Evolutionary conservation across 106 monocot genomes (phyloP).

Genomic region (Triglochin maritima): DNA sequence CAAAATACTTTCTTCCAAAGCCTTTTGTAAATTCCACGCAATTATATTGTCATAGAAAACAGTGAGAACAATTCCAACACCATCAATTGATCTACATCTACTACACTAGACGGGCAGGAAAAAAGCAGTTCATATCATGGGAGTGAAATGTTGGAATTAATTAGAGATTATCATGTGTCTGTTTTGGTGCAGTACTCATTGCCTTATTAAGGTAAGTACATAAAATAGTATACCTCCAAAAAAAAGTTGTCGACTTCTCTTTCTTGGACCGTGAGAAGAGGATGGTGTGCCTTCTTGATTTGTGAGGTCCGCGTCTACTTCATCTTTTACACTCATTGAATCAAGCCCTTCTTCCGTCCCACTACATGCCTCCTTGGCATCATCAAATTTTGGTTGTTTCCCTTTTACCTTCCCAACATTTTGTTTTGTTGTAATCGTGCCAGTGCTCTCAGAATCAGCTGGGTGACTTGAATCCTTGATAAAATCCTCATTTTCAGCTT

Average conservation of each 20-base stretch:
- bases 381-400: conserved; percentile 46
- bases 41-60: too few relatives aligned
- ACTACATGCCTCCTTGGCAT: conserved; percentile 94
- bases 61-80: too few relatives aligned
- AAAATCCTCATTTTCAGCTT: conserved; percentile 93
- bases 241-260: conserved; percentile 61
- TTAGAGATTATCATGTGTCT: too few relatives aligned
- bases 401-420: conserved; percentile 35
- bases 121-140: too few relatives aligned
- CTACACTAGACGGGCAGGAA: too few relatives aligned
- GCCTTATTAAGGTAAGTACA: too few relatives aligned
- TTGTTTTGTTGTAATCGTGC: conserved; percentile 19
- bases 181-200: too few relatives aligned
- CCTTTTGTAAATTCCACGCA: too few relatives aligned
- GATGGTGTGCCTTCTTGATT: conserved; percentile 20
- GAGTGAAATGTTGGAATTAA: too few relatives aligned
- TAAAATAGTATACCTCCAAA: conserved; percentile 35
- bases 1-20: too few relatives aligned
- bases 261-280: conserved; percentile 35
- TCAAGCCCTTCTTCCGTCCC: conserved; percentile 87
- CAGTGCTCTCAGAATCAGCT: conserved; percentile 21
- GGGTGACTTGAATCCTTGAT: conserved; percentile 21
- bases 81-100: too few relatives aligned
- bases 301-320: conserved; percentile 21
- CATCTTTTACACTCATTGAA: conserved; percentile 38